phyloP scores from a whole-genome alignment of 2,329 filamentous ascomycete species.

The Claviceps fusiformis region DNA sequence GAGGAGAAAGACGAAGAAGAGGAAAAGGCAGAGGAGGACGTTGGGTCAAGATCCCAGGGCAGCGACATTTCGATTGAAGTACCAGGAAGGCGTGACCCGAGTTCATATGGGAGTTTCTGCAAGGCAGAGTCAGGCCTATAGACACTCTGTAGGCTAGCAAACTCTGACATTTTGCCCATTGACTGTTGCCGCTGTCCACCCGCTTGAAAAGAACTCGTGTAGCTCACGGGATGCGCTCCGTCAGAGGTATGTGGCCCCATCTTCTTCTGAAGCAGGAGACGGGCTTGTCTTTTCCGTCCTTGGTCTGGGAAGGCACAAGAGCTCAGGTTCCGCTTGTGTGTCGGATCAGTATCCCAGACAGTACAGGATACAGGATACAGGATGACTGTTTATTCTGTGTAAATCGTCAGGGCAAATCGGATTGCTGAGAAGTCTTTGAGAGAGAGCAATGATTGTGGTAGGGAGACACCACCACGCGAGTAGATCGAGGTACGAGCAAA shows the following conservation, averaged over 20 bases:
- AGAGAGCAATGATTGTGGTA: neutral
- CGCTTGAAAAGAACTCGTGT: slow-evolving; percentile 16
- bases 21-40: slow-evolving; percentile 7
- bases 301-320: neutral
- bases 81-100: slow-evolving; percentile 10
- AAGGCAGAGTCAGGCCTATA: slow-evolving; percentile 12
- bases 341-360: neutral
- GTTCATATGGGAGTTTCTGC: slow-evolving; percentile 11
- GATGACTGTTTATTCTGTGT: neutral
- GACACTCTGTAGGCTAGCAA: slow-evolving; percentile 14
- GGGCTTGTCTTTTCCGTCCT: neutral
- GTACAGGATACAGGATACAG: too few relatives aligned
- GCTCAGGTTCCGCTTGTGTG: slow-evolving; percentile 1
- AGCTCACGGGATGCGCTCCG: slow-evolving; percentile 17
- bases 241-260: slow-evolving; percentile 19
- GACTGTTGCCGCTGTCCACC: slow-evolving; percentile 17
- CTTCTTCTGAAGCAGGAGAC: slow-evolving; percentile 6
- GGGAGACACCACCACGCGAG: neutral
- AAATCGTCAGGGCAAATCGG: neutral
- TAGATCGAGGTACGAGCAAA: neutral
- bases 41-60: slow-evolving; percentile 6
- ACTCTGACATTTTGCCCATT: slow-evolving; percentile 12
- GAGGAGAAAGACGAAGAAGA: neutral
- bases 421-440: neutral
- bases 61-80: neutral